Base-by-base conservation (phyloP, 805 yeast genomes). In the Metschnikowia anglica region DNA sequence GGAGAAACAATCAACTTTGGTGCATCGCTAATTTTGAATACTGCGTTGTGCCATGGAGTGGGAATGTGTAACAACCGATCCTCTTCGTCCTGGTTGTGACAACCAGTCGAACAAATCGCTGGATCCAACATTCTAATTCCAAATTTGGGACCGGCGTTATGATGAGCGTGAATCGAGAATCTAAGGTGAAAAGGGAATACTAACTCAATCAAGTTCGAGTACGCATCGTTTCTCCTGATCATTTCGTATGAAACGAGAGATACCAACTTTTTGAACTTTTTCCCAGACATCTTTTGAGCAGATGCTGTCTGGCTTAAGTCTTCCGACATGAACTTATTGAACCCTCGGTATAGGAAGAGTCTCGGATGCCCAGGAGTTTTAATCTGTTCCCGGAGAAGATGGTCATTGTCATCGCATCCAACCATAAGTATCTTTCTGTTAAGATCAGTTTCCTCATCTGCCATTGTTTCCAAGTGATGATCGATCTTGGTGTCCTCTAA, bases 31-130 rank as follows among this genome's bases (percentile, higher is more conserved):
- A 73, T 57, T 38, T 65, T 62, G 19, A 76, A 73, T 11, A 79
- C 70, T 39, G 77, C 64, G 51, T 80, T 80, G 58, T 79, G 85
- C 84, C 84, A 80, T 35, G 85, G 84, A 0, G 84, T 79, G 37
- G 85, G 84, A 44, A 80, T 78, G 56, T 80, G 85, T 44, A 80
- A 67, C 49, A 76, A 62, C 79, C 48, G 82, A 25, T 53, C 53
- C 21, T 52, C 53, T 37, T 60, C 61, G 36, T 65, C 65, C 37
- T 73, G 74, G 25, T 79, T 58, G n/a, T 73, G 63, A 37, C 62
- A 68, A 13, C 78, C 72, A 12, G 74, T 74, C 37, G 63, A 67
- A 48, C 82, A 77, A 33, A 66, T 64, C 1, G 65, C 63, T 0
- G 59, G 52, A 33, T 54, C 65, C 50, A 80, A 72, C 16, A 79